A percentile compares a stretch with the other conserved stretches of the same genome.
Conservation (phyloP, 1,139 yeast species). For the Saccharomyces hybrid region DNA sequence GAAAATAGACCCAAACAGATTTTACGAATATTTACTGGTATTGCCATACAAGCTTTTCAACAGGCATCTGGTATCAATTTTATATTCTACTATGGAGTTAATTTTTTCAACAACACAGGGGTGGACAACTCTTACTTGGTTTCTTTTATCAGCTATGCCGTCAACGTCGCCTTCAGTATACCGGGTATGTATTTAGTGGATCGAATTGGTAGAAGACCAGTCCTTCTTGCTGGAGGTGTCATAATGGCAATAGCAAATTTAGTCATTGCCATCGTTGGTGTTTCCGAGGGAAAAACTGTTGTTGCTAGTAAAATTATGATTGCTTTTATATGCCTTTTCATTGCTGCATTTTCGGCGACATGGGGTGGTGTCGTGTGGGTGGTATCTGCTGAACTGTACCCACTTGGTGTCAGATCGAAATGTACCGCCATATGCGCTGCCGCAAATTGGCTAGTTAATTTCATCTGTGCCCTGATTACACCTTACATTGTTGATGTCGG, state of each 20-base stretch:
- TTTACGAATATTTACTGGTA: conserved; percentile 60
- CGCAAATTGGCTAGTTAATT: conserved; percentile 75
- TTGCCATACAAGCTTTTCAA: conserved; percentile 65
- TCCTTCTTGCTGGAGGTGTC: conserved; percentile 53
- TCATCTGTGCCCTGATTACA: conserved; percentile 67
- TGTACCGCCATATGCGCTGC: conserved; percentile 74
- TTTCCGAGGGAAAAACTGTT: conserved; percentile 38
- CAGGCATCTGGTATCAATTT: conserved; percentile 76
- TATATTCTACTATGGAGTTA: conserved; percentile 72
- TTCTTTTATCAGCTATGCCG: conserved; percentile 66
- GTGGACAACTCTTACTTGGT: conserved; percentile 53
- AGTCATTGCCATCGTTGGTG: conserved; percentile 61
- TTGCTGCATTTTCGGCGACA: conserved; percentile 73
- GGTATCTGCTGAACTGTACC: conserved; percentile 70
- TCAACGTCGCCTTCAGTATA: conserved; percentile 59
- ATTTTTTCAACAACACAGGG: conserved; percentile 60
- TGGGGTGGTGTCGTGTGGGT: conserved; percentile 89
- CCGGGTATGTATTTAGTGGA: conserved; percentile 70
- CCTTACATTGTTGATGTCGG: conserved; percentile 62
- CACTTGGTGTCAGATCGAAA: conserved; percentile 71
- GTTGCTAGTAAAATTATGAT: conserved; percentile 65
- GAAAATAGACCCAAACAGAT: conserved; percentile 60
- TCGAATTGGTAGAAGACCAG: conserved; percentile 56
- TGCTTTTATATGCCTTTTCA: conserved; percentile 69
- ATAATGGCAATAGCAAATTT: conserved; percentile 59